Percentiles rank a stretch among this genome's conserved stretches.
These are phyloP conservation scores for Colletotrichum endophyticum DNA, from an alignment of 2,329 filamentous ascomycete species.

Conservation along the genomic window DNA sequence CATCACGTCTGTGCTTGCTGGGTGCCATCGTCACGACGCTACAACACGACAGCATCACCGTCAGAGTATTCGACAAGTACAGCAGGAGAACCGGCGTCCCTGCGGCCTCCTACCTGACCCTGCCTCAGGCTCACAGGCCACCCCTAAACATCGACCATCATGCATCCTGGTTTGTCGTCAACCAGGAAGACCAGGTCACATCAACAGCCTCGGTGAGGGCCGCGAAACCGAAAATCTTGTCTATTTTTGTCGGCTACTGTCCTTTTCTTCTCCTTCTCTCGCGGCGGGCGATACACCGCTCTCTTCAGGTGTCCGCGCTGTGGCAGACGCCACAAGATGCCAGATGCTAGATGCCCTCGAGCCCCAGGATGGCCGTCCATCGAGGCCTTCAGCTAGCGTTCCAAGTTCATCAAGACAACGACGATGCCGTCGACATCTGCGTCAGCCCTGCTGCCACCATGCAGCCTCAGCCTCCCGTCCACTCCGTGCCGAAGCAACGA, in stretches of 20 bases:
- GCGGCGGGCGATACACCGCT: not conserved
- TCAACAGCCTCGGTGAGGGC: conserved; percentile 1
- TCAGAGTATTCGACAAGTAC: not conserved
- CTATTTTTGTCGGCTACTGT: not conserved
- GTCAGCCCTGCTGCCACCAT: not conserved
- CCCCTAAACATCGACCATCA: not conserved
- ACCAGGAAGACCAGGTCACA: not conserved
- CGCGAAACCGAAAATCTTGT: not conserved
- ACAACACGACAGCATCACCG: not conserved
- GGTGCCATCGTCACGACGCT: not conserved
- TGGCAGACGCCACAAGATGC: not conserved
- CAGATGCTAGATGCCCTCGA: not conserved
- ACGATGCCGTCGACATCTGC: not conserved
- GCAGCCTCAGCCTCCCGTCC: not conserved
- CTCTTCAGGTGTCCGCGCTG: not conserved
- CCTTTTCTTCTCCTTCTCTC: not conserved
- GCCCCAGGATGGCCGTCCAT: not conserved
- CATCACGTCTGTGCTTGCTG: not conserved
- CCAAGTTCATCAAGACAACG: not conserved
- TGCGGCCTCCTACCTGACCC: not conserved
- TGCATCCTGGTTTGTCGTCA: not conserved
- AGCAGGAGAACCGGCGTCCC: not conserved
- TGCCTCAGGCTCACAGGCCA: not conserved
- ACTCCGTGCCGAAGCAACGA: not conserved
- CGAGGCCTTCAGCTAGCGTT: not conserved